phyloP scores from a whole-genome alignment of 2,329 filamentous ascomycete species.

The Ceratocystis harringtonii region DNA sequence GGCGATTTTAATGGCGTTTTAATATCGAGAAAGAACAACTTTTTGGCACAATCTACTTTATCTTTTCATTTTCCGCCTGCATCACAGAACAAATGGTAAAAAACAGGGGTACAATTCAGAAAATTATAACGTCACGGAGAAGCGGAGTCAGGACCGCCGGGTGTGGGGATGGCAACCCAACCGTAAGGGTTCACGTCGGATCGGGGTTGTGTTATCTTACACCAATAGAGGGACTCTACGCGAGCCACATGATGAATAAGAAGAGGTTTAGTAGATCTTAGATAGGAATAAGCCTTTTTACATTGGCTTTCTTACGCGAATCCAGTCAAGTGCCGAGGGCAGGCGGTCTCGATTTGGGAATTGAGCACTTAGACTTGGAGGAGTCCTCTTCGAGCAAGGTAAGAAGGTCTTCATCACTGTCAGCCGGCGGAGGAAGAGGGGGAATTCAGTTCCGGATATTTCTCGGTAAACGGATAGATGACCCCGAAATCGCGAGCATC shows the following conservation, averaged over 20 bases:
- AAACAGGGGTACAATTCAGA: background rate
- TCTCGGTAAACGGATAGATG: slow-evolving; percentile 3
- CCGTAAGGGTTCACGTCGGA: background rate
- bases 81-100: background rate
- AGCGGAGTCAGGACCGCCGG: slow-evolving; percentile 6
- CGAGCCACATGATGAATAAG: background rate
- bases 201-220: background rate
- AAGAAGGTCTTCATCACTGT: background rate
- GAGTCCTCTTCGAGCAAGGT: background rate
- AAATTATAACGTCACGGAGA: background rate
- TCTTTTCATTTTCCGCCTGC: background rate
- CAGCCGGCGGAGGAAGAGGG: background rate
- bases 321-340: background rate
- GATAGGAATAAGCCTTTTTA: background rate
- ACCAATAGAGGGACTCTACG: background rate
- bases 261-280: background rate
- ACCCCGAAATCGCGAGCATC: background rate
- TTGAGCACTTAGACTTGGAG: background rate
- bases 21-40: background rate
- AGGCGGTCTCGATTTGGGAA: background rate
- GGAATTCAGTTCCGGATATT: background rate
- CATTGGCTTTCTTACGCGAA: background rate
- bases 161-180: background rate
- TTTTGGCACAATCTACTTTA: background rate
- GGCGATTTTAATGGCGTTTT: background rate